Evolutionary conservation across 208 protist species (phyloP).

Genomic region (Angomonas ambiguus): DNA sequence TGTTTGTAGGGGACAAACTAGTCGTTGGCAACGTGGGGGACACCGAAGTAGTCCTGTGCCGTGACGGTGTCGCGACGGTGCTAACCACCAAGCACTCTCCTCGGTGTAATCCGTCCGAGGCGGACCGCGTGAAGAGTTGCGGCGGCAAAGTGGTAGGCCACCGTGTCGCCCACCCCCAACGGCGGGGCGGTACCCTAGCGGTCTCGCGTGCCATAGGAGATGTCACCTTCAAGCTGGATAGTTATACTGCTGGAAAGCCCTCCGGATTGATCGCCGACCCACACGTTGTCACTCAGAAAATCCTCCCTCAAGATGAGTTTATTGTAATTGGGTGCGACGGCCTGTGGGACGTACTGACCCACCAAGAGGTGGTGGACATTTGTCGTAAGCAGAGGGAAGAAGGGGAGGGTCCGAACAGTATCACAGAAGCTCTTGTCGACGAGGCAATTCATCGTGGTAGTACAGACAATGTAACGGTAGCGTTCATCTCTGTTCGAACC

Average conservation of each 20-base stretch:
- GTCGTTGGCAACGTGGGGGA: constrained; percentile 82
- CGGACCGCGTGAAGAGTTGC: constrained; percentile 63
- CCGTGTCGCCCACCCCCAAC: constrained; percentile 88
- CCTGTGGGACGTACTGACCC: constrained; percentile 88
- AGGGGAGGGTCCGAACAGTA: constrained; percentile 27
- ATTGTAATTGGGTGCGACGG: constrained; percentile 90
- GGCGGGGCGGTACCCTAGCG: constrained; percentile 76
- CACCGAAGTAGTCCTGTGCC: constrained; percentile 77
- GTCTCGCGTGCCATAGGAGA: constrained; percentile 92
- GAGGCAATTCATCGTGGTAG: constrained; percentile 61
- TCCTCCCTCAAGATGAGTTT: constrained; percentile 71
- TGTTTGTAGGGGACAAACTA: constrained; percentile 54
- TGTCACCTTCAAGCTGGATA: constrained; percentile 81
- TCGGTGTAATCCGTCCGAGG: constrained; percentile 57
- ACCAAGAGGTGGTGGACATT: constrained; percentile 76
- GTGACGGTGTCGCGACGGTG: constrained; percentile 44
- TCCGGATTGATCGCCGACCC: constrained; percentile 76
- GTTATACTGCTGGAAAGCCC: constrained; percentile 65
- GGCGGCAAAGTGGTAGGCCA: constrained; percentile 83
- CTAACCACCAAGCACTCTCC: constrained; percentile 81
- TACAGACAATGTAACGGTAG: constrained; percentile 82
- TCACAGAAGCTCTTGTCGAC: constrained; percentile 60
- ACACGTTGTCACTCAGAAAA: constrained; percentile 35
- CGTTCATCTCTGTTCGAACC: constrained; percentile 38
- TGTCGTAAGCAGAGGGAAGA: constrained; percentile 28